Evolutionary conservation across 169 alveolate genomes (phyloP), one percentile per base, ranked within the genome.

Genomic region (Toxoplasma gondii): DNA sequence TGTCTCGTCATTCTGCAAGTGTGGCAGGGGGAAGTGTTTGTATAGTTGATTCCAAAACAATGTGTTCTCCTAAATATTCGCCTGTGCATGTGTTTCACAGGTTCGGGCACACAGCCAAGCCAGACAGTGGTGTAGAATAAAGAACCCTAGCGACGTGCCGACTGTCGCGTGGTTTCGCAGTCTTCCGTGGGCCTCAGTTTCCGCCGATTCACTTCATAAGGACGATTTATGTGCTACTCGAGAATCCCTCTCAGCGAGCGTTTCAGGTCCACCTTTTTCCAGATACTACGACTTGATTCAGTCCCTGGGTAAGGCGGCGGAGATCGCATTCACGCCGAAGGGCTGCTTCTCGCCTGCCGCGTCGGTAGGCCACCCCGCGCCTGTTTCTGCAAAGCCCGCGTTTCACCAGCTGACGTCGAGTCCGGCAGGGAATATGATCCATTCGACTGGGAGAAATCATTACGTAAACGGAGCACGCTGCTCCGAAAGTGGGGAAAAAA

Each of bases 131-230:
- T 82, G 90, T 70, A 29, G 41, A 22, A 1, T 82, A 31, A 43
- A 29, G 69, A 82, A 82, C 67, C 90, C 69, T 22, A 41, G 69
- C 27, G 90, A 82, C 67, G 90, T 44, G 31, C 90, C 90, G 39
- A 82, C 90, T 2, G 38, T 82, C 90, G 90, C 67, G 31, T 67
- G 90, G 69, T 49, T 44, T 16, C 90, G 90, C 45, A 39, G 43
- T 7, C 27, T 78, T 5, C 41, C 87, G n/a, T 19, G 34, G 34
- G 24, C 78, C 78, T 29, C 78, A n/a, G 49, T 2, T 34, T 0
- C 27, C 2, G 84, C 0, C 5, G 44, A 34, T 24, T n/a, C 41
- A 44, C 84, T 27, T 74, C 49, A 36, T 19, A 36, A 36, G 29
- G 29, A 49, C 5, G 27, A 0, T 69, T 12, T 31, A 10, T 24